Evolutionary conservation across 2,329 filamentous ascomycete species (phyloP), one percentile per base, ranked within the genome.

Genomic region (Colletotrichum neosansevieriae): DNA sequence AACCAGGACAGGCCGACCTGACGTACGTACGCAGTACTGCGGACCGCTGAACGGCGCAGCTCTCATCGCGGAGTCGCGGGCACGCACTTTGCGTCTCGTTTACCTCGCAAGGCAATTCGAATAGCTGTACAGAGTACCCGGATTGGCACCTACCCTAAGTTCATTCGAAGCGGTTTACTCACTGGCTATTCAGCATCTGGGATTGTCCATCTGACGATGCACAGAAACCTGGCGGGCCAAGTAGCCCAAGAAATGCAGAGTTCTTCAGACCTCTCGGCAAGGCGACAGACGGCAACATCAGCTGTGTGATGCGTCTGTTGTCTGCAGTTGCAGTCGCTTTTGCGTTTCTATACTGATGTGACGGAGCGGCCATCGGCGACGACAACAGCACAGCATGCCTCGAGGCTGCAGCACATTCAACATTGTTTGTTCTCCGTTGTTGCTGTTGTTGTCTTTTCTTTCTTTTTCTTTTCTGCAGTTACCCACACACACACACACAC

Each of bases 401-500:
- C 44, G n/a, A 38, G 24, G 57, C 58, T 61, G 36, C 58, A 34
- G 40, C 53, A 50, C 13, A 38, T 38, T 38, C 53, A 58, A 32
- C 54, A 64, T 58, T 68, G 60, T 68, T 62, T 68, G 60, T 68
- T 62, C 34, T 54, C 36, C 21, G 21, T 21, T 38, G 34, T 38
- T 38, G 36, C 6, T 64, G 24, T 5, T 29, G 64, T 47, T 44
- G n/a, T 36, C 50, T 29, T 50, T 44, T 51, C 11, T 54, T 38
- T 44, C 17, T 45, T 56, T 57, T 47, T 36, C 19, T 21, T 54
- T 44, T 49, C 63, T 69, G 67, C 57, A 63, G 47, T 50, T 58
- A 63, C 51, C 67, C 67, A 69, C 67, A 67, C 54, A 42, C 59
- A 11, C 51, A 21, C 21, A 69, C 67, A 67, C 51, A 63, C 67